Evolutionary conservation across 306 rosid species (phyloP), one percentile per base, ranked within the genome.

Genomic region (Lupinus albus): DNA sequence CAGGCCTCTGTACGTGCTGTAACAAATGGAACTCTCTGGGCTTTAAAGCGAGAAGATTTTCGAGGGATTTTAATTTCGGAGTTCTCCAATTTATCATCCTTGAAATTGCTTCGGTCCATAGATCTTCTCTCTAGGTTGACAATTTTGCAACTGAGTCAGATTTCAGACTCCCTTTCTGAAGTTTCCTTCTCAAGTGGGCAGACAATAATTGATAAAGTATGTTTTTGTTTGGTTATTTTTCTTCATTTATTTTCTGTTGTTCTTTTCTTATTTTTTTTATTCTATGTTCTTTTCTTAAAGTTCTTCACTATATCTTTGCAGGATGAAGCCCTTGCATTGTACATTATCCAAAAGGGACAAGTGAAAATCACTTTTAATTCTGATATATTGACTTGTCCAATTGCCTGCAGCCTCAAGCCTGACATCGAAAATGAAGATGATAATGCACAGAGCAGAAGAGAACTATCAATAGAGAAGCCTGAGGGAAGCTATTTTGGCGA

Each of bases 1-100:
- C 99, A 94, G 77, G 97, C 99, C 64, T 94, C 99, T 15, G 99
- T 94, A 16, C 89, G 91, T 60, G 97, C 99, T 8, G 99, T 94
- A 64, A 88, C 99, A 47, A 72, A 84, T 56, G 97, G 99, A 76
- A 94, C 99, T 28, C 96, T 94, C 36, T 90, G 99, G 99, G 87
- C 99, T 63, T 84, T 94, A 74, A 88, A 71, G 86, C 85, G 99
- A 78, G 97, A 94, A 83, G 95, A 94, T 69, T 94, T 94, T 69
- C 92, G 97, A 70, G 97, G 99, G 82, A 94, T 94, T 82, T 82
- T 94, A 68, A 81, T 86, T 87, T 90, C 97, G 17, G 88, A 94
- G 53, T 94, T 94, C 81, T 84, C 96, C 54, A 94, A 90, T 71
- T 74, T 94, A 81, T 83, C 99, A 68, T 88, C 95, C 20, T 79